Conservation (phyloP, 2,329 filamentous ascomycete genomes). For the Penicillium sp. region DNA sequence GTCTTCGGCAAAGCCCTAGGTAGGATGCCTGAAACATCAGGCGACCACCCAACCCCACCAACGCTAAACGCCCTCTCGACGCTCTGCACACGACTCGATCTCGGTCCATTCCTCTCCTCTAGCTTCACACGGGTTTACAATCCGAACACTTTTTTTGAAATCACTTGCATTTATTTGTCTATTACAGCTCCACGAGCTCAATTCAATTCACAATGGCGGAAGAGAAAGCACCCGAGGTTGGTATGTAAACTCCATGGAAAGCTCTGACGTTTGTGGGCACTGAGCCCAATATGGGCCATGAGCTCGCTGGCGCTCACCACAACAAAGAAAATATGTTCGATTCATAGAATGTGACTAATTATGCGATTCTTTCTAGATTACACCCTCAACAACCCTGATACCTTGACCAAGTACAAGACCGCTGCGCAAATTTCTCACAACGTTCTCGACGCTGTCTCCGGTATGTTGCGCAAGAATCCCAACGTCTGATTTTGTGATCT, state of each 20-base stretch:
- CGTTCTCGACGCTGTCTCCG: conserved; percentile 74
- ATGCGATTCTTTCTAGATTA: conserved; percentile 53
- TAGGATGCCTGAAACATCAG: conserved; percentile 12
- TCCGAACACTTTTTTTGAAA: conserved; percentile 13
- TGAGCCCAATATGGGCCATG: conserved; percentile 10
- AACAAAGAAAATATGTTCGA: not conserved
- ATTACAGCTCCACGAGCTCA: conserved; percentile 21
- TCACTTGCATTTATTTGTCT: conserved; percentile 13
- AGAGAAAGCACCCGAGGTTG: conserved; percentile 33
- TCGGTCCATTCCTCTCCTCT: conserved; percentile 19
- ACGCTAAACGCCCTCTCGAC: conserved; percentile 17
- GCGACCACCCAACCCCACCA: conserved; percentile 23
- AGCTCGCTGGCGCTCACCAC: conserved; percentile 18
- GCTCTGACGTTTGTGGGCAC: conserved; percentile 30
- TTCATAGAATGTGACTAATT: conserved; percentile 14
- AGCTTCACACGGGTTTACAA: conserved; percentile 18
- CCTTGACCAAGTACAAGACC: conserved; percentile 97
- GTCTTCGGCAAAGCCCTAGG: conserved; percentile 21
- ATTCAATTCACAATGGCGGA: conserved; percentile 33
- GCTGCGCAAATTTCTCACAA: conserved; percentile 91
- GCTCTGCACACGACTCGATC: conserved; percentile 26
- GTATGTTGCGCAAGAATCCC: conserved; percentile 32
- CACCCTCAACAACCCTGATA: conserved; percentile 82
- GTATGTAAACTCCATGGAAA: conserved; percentile 31
- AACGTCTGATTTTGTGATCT: conserved; percentile 10